Evolutionary conservation across 805 yeast genomes (phyloP).

Genomic region (Myxozyma neglecta): DNA sequence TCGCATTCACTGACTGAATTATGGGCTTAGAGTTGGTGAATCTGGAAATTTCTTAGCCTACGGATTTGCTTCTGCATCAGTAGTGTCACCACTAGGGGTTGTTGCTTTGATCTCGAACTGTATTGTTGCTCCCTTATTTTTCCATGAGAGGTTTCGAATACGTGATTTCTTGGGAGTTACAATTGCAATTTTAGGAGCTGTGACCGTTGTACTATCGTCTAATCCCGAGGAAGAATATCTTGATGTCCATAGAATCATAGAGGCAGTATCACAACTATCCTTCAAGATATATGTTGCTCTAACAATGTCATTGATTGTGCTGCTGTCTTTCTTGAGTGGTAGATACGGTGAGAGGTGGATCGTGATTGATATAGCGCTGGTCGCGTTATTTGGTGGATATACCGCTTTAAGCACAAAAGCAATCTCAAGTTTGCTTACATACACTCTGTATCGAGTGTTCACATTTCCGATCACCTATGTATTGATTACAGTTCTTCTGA

Average conservation of each 20-base stretch:
- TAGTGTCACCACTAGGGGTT: constrained; percentile 53
- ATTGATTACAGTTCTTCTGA: constrained; percentile 39
- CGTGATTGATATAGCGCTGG: constrained; percentile 41
- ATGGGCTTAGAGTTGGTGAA: constrained; percentile 43
- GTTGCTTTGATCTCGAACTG: constrained; percentile 51
- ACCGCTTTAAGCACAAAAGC: constrained; percentile 51
- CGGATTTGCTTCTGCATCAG: constrained; percentile 50
- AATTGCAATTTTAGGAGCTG: constrained; percentile 47
- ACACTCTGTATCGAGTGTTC: constrained; percentile 32
- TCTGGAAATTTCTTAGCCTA: constrained; percentile 51
- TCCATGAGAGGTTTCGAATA: constrained; percentile 43
- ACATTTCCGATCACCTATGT: constrained; percentile 40
- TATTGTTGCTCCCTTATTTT: constrained; percentile 50
- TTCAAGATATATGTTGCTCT: constrained; percentile 37
- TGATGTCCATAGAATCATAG: constrained; percentile 35
- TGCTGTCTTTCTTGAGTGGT: constrained; percentile 26
- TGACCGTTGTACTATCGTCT: constrained; percentile 45
- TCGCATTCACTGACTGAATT: background rate
- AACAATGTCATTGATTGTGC: constrained; percentile 30
- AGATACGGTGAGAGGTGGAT: constrained; percentile 32
- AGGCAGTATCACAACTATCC: constrained; percentile 35
- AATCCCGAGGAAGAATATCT: constrained; percentile 33
- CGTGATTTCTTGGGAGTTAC: constrained; percentile 46
- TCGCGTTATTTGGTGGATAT: constrained; percentile 49
- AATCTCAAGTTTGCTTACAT: constrained; percentile 40